Conservation (phyloP, 805 yeast genomes). For the Ogataea degrootiae region DNA sequence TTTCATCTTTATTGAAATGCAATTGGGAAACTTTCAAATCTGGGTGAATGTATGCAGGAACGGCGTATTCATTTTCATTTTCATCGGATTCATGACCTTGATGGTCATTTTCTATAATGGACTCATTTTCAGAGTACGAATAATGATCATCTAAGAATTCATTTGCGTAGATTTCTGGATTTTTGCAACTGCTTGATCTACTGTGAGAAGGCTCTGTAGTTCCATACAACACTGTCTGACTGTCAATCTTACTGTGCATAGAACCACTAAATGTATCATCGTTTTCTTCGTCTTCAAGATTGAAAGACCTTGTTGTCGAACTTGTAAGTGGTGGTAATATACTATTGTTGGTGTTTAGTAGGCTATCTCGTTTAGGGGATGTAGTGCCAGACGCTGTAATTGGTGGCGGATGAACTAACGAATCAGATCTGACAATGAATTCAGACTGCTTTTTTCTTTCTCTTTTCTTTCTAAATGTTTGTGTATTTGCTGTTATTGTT, state of each 20-base stretch:
- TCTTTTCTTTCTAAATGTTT: neutral
- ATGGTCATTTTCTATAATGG: conserved; percentile 3
- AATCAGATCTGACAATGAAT: conserved; percentile 13
- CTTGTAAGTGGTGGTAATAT: neutral
- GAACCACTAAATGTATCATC: neutral
- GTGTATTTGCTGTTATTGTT: neutral
- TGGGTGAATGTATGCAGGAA: conserved; percentile 72
- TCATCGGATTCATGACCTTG: conserved; percentile 26
- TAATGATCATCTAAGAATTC: neutral
- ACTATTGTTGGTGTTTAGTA: neutral
- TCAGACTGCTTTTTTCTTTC: neutral
- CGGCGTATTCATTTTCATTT: conserved; percentile 47
- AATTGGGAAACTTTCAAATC: conserved; percentile 70
- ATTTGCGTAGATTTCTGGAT: neutral
- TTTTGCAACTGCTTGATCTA: neutral
- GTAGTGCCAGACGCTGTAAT: conserved; percentile 13
- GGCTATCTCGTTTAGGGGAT: conserved; percentile 7
- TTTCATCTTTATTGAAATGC: conserved; percentile 58
- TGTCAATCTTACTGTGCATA: conserved; percentile 7
- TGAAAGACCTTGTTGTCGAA: conserved; percentile 3
- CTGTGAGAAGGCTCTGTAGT: conserved; percentile 2
- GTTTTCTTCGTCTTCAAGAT: neutral
- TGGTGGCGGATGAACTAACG: conserved; percentile 18
- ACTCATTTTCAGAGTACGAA: conserved; percentile 1
- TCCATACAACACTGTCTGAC: conserved; percentile 18